Base-by-base conservation (phyloP, 73 alveolate species). In the Effrenium voratum region DNA sequence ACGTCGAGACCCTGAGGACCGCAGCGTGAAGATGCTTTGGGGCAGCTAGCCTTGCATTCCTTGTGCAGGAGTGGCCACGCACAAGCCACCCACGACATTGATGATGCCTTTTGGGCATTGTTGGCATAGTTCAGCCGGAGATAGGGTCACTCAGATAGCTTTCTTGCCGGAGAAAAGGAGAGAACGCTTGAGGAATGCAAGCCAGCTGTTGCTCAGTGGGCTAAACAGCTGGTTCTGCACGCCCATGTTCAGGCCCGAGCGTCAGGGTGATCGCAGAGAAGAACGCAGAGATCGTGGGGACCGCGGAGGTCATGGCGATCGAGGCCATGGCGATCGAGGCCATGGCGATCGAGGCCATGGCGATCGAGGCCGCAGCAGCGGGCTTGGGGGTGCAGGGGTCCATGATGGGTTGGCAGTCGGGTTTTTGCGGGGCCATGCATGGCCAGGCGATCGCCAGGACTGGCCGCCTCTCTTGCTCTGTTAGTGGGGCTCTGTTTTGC, bases 31-130 rank as follows among this genome's bases (percentile, higher is more conserved):
- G 77, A 40, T n/a, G 26, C 0, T 16, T 10, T 41, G 80, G 36
- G 30, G 90, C 22, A 79, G 26, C 28, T 76, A 26, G 32, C 34
- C n/a, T 79, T 46, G n/a, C 15, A 30, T 63, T 63, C 40, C 22
- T n/a, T 26, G 52, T 12, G 28, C 22, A 12, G 95, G 95, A n/a
- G 73, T 73, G 95, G 95, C 84, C 73, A 66, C 43, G 95, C 85
- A 52, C 95, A 88, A 88, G 95, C 95, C 84, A 88, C 95, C 50
- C 95, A 88, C 50, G 95, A 88, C 73, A 66, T 88, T 40, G 95
- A 88, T 50, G 95, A 88, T 66, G 68, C 82, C 36, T 88, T 88
- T 36, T 88, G 95, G 95, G 60, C 95, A n/a, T n/a, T 88, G 86
- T 75, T 88, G n/a, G 13, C 82, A 32, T 19, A 76, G 60, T 13